Conservation (phyloP, 106 monocot genomes). For the Dioscorea zingiberensis region DNA sequence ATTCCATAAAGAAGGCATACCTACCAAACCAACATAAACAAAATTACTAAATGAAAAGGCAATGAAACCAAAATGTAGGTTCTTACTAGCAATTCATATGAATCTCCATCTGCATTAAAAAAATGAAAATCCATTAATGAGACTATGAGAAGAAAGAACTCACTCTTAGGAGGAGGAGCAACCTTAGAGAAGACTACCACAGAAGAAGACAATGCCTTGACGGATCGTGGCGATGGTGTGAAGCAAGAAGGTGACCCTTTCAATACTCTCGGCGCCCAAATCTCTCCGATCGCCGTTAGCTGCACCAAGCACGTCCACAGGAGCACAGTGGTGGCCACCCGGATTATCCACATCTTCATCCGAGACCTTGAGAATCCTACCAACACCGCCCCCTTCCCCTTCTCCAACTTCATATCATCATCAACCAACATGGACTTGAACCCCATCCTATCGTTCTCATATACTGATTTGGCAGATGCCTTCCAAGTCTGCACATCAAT, state of each 20-base stretch:
- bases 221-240: conserved; percentile 6
- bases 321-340: conserved; percentile 57
- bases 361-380: conserved; percentile 38
- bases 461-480: too few species aligned
- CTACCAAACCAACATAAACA: too few species aligned
- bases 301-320: conserved; percentile 92
- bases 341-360: conserved; percentile 73
- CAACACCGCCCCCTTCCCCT: conserved; percentile 22
- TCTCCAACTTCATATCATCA: conserved; percentile 11
- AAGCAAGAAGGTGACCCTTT: conserved; percentile 83
- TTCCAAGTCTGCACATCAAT: too few species aligned
- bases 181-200: conserved; percentile 14
- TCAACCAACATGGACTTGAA: background rate
- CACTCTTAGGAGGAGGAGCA: conserved; percentile 56
- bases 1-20: too few species aligned
- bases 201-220: background rate
- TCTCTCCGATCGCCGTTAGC: conserved; percentile 73
- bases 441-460: too few species aligned
- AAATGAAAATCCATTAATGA: background rate
- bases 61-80: background rate
- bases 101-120: background rate
- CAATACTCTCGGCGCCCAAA: conserved; percentile 64
- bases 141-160: conserved; percentile 22
- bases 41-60: too few species aligned
- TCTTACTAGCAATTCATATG: background rate